Evolutionary conservation across 1,284 basidiomycete genomes (phyloP).

Genomic region (Pseudozyma tsukubaensis): DNA sequence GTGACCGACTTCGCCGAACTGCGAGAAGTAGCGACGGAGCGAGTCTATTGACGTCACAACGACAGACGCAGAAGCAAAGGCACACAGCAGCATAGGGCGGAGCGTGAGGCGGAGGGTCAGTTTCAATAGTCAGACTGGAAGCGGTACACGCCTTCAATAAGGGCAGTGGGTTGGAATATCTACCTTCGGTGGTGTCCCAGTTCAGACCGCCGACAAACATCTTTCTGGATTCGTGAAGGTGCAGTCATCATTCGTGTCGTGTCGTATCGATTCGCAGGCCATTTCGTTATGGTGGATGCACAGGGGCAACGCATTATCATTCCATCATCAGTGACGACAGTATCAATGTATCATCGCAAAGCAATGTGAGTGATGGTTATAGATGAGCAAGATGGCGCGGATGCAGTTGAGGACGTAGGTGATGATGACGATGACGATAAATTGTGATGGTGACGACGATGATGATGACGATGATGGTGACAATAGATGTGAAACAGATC

Average conservation of each 20-base stretch:
- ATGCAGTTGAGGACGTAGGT: conserved; percentile 11
- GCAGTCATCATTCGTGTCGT: conserved; percentile 4
- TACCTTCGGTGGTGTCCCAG: conserved; percentile 95
- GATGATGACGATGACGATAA: conserved; percentile 13
- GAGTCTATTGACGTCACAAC: conserved; percentile 73
- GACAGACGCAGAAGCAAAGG: neutral
- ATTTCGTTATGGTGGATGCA: conserved; percentile 21
- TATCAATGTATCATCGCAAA: conserved; percentile 7
- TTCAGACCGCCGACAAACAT: conserved; percentile 97
- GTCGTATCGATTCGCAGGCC: neutral
- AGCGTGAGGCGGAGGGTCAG: neutral
- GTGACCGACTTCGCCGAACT: conserved; percentile 89
- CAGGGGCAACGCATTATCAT: conserved; percentile 27
- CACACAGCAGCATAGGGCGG: neutral
- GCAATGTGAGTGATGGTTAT: conserved; percentile 7
- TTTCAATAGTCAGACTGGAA: neutral
- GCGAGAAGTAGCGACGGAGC: conserved; percentile 84
- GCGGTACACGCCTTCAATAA: neutral
- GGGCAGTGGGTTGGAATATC: conserved; percentile 4
- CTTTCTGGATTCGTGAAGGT: conserved; percentile 76
- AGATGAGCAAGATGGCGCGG: conserved; percentile 9
- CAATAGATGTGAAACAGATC: conserved; percentile 7
- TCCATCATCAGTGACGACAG: conserved; percentile 31
- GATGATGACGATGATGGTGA: conserved; percentile 9
- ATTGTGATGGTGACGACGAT: conserved; percentile 1